These are phyloP conservation scores for Xylaria sp. DNA, from an alignment of 2,329 filamentous ascomycete species.

Conservation along the genomic window DNA sequence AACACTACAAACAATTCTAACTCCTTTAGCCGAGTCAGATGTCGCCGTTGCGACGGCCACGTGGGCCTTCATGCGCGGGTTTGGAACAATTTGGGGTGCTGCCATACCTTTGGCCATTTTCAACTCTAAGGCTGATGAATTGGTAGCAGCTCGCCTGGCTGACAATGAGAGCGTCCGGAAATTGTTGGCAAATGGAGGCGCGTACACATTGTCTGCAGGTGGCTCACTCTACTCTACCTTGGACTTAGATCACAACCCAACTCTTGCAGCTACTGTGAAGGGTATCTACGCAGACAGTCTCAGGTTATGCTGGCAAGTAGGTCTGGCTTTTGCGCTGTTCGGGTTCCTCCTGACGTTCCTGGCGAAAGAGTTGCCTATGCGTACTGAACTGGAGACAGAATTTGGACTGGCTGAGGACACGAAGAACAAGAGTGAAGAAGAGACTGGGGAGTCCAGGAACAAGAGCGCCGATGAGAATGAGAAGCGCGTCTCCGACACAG, in stretches of 20 bases:
- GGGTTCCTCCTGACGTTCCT: slow-evolving; percentile 33
- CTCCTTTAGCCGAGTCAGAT: slow-evolving; percentile 50
- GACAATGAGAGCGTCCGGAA: slow-evolving; percentile 9
- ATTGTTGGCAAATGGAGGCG: background rate
- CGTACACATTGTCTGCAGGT: slow-evolving; percentile 15
- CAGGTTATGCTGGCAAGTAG: slow-evolving; percentile 35
- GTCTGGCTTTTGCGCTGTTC: slow-evolving; percentile 30
- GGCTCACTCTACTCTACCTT: slow-evolving; percentile 13
- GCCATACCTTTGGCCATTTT: slow-evolving; percentile 29
- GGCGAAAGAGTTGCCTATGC: slow-evolving; percentile 31
- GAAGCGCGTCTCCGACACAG: background rate
- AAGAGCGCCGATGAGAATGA: background rate
- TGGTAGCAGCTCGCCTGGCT: background rate
- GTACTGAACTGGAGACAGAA: slow-evolving; percentile 36
- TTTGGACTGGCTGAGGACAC: slow-evolving; percentile 31
- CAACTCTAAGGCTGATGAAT: slow-evolving; percentile 13
- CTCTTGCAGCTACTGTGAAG: background rate
- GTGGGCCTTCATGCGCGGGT: slow-evolving; percentile 55
- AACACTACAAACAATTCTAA: slow-evolving; percentile 55
- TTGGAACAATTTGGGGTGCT: slow-evolving; percentile 27
- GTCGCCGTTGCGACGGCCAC: slow-evolving; percentile 52
- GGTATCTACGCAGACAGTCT: slow-evolving; percentile 28
- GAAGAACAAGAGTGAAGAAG: background rate
- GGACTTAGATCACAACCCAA: background rate
- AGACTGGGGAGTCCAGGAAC: background rate